Conservation (phyloP, 306 rosid genomes). For the Quercus berberidifolia region DNA sequence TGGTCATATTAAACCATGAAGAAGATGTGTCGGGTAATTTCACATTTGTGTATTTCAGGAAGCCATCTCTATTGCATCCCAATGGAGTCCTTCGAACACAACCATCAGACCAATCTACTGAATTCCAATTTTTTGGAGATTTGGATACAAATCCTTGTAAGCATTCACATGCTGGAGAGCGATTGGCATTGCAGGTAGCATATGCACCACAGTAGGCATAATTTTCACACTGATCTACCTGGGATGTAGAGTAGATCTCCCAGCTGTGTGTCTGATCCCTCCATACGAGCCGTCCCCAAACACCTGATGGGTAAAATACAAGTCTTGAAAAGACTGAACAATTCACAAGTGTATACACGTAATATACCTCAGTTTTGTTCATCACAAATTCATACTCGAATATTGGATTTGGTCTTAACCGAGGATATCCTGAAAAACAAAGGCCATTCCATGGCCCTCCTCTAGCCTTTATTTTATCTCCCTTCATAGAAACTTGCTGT, state of each 20-base stretch:
- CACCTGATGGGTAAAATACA: background rate
- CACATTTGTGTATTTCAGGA: background rate
- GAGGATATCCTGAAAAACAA: constrained; percentile 1
- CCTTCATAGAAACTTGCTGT: background rate
- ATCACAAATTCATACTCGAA: constrained; percentile 10
- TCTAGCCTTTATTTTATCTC: background rate
- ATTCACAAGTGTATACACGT: background rate
- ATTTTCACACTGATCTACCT: constrained; percentile 14
- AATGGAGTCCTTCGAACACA: constrained; percentile 17
- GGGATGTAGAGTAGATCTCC: background rate
- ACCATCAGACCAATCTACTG: constrained; percentile 18
- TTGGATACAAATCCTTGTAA: constrained; percentile 15
- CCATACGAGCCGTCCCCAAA: constrained; percentile 21
- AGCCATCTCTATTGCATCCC: constrained; percentile 15
- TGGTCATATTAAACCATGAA: constrained; percentile 25
- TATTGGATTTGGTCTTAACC: background rate
- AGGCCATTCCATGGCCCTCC: constrained; percentile 28
- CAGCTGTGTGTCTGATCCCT: background rate
- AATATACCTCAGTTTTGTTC: constrained; percentile 14
- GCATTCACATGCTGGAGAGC: constrained; percentile 19
- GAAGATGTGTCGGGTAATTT: constrained; percentile 34
- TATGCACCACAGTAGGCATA: constrained; percentile 26
- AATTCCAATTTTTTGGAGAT: background rate
- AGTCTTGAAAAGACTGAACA: constrained; percentile 12
- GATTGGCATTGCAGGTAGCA: constrained; percentile 4